These are phyloP conservation scores for Terfezia claveryi DNA, from an alignment of 495 filamentous ascomycete species.

Conservation along the genomic window DNA sequence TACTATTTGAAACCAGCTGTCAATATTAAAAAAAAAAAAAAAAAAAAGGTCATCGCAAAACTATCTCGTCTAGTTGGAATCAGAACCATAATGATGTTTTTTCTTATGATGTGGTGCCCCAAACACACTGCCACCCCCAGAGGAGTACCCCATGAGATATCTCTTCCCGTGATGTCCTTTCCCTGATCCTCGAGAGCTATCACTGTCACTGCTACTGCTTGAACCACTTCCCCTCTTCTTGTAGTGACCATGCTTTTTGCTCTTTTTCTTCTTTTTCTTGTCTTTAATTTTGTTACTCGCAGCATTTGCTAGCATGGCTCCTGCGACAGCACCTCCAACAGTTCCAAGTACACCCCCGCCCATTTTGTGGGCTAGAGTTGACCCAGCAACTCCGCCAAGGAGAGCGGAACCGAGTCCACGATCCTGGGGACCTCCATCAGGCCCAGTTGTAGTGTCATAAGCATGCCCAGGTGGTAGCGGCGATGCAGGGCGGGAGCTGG, in stretches of 20 bases:
- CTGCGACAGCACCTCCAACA: constrained; percentile 25
- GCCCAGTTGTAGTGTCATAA: too few relatives aligned
- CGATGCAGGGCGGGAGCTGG: too few relatives aligned
- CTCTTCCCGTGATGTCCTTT: background rate
- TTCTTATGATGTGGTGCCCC: background rate
- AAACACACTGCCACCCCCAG: background rate
- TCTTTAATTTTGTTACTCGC: constrained; percentile 12
- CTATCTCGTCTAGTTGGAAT: too few relatives aligned
- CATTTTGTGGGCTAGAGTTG: constrained; percentile 24
- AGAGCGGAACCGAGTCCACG: constrained; percentile 26
- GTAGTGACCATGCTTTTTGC: background rate
- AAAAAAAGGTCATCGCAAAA: too few relatives aligned
- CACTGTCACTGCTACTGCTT: background rate
- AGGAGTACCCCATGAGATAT: background rate
- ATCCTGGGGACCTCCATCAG: constrained; percentile 9
- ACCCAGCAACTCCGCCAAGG: constrained; percentile 25
- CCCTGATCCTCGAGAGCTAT: background rate
- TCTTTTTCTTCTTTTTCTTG: constrained; percentile 19
- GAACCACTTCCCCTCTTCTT: background rate
- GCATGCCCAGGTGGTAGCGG: too few relatives aligned
- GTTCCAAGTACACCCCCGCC: constrained; percentile 25
- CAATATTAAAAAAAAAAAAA: too few relatives aligned
- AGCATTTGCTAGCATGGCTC: constrained; percentile 25
- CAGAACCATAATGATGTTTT: too few relatives aligned
- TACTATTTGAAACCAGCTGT: too few relatives aligned